Evolutionary conservation across 2,329 filamentous ascomycete species (phyloP).

Genomic region (Chrysoporthe austroafricana): DNA sequence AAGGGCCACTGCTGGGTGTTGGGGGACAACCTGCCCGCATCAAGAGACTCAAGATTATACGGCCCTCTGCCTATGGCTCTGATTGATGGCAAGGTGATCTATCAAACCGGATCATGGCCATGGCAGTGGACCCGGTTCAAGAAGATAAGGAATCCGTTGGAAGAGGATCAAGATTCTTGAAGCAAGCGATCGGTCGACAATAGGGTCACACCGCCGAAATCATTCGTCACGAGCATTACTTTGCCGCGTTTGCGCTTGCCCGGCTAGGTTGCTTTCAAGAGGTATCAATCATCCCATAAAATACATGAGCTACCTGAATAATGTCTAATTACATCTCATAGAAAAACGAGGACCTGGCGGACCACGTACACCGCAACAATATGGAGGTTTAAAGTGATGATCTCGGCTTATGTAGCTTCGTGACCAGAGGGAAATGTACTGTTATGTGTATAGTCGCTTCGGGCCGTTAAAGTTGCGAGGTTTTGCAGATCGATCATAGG

Average conservation of each 20-base stretch:
- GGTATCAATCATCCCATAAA: neutral
- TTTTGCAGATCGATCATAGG: slow-evolving; percentile 17
- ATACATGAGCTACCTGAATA: slow-evolving; percentile 18
- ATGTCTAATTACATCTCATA: slow-evolving; percentile 37
- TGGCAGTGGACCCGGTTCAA: slow-evolving; percentile 48
- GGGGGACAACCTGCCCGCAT: slow-evolving; percentile 85
- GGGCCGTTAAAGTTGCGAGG: slow-evolving; percentile 15
- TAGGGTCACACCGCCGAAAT: neutral
- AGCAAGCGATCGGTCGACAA: neutral
- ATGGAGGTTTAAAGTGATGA: slow-evolving; percentile 19
- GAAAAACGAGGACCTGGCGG: slow-evolving; percentile 16
- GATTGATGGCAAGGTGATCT: slow-evolving; percentile 80
- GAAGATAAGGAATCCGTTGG: slow-evolving; percentile 50
- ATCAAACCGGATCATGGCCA: slow-evolving; percentile 51
- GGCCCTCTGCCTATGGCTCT: slow-evolving; percentile 86
- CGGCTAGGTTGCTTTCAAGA: neutral
- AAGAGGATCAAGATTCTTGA: slow-evolving; percentile 5
- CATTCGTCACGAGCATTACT: neutral
- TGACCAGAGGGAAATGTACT: slow-evolving; percentile 13
- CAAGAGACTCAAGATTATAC: slow-evolving; percentile 83
- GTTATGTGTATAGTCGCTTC: neutral
- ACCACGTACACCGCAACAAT: neutral
- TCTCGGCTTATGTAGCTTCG: neutral
- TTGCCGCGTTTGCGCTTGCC: neutral
- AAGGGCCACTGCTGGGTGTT: slow-evolving; percentile 89